Evolutionary conservation across 352 stramenopile species (phyloP), one percentile per base, ranked within the genome.

Genomic region (Globisporangium splendens): DNA sequence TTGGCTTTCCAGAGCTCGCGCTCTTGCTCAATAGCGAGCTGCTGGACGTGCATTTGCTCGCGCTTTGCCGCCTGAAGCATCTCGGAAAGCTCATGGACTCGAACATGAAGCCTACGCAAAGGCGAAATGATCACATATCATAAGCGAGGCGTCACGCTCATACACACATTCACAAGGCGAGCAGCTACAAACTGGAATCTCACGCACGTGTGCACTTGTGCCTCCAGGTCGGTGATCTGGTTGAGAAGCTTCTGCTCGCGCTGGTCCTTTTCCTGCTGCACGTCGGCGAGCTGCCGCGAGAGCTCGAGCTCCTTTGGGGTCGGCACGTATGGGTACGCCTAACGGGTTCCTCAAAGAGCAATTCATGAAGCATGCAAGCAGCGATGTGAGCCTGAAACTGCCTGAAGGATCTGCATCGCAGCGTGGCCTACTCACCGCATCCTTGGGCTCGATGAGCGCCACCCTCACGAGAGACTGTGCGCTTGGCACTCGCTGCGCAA

Each of bases 251-350:
- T 81, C 58, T 66, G 64, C 68, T 90, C 83, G 18, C 83, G 67
- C 31, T 69, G 66, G 54, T 90, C 72, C 64, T 86, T 85, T 33
- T 90, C 79, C 55, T 88, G 75, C 56, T 90, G 79, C 28, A 90
- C 56, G 2, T 72, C 70, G 6, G 90, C 65, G 6, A 92, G 69
- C 44, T 89, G 77, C 1, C 77, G 73, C 22, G 79, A 89, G 1
- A 92, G 66, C 52, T 86, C 79, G 20, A 89, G 63, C 55, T 90
- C 83, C 31, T 92, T 87, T 10, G 79, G 79, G 18, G 83, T 92
- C 38, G 83, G 79, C 4, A 92, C 79, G 8, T 75, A 63, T 17
- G 83, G 79, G 39, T 92, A 92, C 50, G 79, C 73, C 82, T 92
- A 54, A 10, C 12, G 13, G 17, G 17, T 15, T 4, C 39, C 13